Conservation (phyloP, 2,329 filamentous ascomycete genomes). For the Cladosporium austrohemisphaericum region DNA sequence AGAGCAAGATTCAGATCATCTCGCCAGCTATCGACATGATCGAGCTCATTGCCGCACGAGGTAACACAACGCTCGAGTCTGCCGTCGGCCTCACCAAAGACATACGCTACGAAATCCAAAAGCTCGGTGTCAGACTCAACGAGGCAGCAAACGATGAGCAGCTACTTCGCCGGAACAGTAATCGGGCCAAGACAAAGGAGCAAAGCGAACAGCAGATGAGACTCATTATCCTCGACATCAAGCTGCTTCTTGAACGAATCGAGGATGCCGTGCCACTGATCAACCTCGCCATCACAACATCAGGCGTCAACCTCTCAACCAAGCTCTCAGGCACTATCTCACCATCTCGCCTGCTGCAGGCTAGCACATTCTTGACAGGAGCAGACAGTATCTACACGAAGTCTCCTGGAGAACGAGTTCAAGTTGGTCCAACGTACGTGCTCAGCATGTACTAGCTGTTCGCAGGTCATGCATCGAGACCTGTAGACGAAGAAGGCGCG, state of each 20-base stretch:
- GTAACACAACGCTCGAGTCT: constrained; percentile 78
- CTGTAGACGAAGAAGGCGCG: constrained; percentile 54
- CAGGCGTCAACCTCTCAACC: constrained; percentile 80
- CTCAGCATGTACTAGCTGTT: constrained; percentile 96
- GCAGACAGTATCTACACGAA: constrained; percentile 79
- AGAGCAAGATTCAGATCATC: constrained; percentile 88
- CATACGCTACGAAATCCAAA: constrained; percentile 77
- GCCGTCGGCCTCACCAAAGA: constrained; percentile 79
- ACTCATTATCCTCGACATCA: constrained; percentile 70
- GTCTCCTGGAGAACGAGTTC: constrained; percentile 60
- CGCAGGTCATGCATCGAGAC: constrained; percentile 64
- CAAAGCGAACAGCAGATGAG: constrained; percentile 63
- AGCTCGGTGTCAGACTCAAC: constrained; percentile 70
- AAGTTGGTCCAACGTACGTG: constrained; percentile 82
- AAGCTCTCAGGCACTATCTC: constrained; percentile 78
- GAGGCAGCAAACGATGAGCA: constrained; percentile 65
- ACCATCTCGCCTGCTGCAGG: constrained; percentile 84
- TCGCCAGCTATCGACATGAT: constrained; percentile 90
- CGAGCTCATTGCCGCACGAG: constrained; percentile 75
- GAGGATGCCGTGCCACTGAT: constrained; percentile 89
- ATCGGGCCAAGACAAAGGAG: constrained; percentile 48
- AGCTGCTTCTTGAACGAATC: constrained; percentile 69
- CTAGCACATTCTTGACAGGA: constrained; percentile 83
- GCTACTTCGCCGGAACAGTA: constrained; percentile 41
- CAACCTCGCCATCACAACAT: constrained; percentile 90